These are phyloP conservation scores for Ophiocordyceps camponoti-floridani DNA, from an alignment of 2,329 filamentous ascomycete genomes.

Conservation along the genomic window DNA sequence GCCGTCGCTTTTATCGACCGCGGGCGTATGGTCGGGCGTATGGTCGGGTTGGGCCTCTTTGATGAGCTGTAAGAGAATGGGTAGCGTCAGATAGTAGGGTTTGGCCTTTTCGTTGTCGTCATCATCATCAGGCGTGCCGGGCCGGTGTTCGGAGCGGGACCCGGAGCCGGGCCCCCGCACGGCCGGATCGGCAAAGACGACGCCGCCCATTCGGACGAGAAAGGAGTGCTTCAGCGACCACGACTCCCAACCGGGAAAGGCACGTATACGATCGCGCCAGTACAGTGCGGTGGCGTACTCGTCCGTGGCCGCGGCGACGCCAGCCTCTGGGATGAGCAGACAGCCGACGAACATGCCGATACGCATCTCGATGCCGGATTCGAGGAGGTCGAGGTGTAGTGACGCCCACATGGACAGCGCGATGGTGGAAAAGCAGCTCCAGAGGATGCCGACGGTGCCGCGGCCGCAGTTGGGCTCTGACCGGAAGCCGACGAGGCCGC, in stretches of 20 bases:
- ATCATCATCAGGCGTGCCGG: too few relatives aligned
- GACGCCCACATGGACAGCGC: neutral
- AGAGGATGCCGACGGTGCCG: neutral
- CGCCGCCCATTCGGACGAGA: neutral
- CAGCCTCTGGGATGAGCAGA: neutral
- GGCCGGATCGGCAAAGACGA: neutral
- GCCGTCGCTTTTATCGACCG: too few relatives aligned
- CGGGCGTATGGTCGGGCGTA: too few relatives aligned
- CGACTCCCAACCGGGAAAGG: neutral
- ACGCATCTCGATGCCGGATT: neutral
- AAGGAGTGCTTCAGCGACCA: neutral
- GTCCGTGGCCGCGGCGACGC: neutral
- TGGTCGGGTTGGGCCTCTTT: neutral
- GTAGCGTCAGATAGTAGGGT: neutral
- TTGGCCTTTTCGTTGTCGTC: neutral
- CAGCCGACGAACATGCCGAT: neutral
- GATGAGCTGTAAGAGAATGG: neutral
- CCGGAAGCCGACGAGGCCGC: neutral
- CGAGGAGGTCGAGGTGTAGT: neutral
- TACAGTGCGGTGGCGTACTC: neutral
- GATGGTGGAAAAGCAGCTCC: neutral
- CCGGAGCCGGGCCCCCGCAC: too few relatives aligned
- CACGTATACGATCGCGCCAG: neutral
- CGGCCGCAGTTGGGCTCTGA: neutral
- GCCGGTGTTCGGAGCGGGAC: too few relatives aligned